Evolutionary conservation across 768 basidiomycete genomes (phyloP), one percentile per base, ranked within the genome.

Genomic region (Tephrocybe sp.): DNA sequence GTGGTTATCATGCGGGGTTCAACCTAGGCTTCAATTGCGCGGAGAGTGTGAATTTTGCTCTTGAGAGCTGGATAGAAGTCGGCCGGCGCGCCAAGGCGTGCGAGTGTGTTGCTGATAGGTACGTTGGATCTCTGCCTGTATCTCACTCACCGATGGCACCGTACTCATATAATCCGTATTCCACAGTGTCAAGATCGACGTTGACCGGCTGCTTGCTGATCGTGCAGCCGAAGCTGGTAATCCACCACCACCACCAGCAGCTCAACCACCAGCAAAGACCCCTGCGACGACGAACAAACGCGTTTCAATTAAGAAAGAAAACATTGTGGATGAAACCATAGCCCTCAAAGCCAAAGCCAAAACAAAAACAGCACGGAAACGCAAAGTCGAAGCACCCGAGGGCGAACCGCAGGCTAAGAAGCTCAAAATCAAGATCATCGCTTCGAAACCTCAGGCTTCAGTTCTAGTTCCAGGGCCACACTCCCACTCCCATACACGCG

Each of bases 11-110:
- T 65, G 92, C 94, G 3, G 96, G 96, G 16, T 96, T 98, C 76
- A 98, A 98, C 64, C 73, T 97, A 38, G 96, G 92, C 6, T 83
- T 97, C 63, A 98, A 98, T 62, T 97, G 94, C 60, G 96, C 96
- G 1, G 96, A 98, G 69, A 92, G 90, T 56, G 92, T 97, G 61
- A 98, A 98, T 65, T 98, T 98, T 64, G 96, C 96, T 0, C 73
- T 97, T 22, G 91, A 97, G 38, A 90, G 88, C 56, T 98, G 95
- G 95, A 68, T 98, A 5, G 92, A 94, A 36, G 68, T 95, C 16
- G 96, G 94, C 1, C 75, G 90, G 50, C 80, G 77, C 49, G 95
- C 96, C 6, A 83, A 84, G 54, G 82, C 74, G 3, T 92, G 90
- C 58, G 71, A 80, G 60, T 91, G 89, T 60, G 75, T 89, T n/a